A percentile compares a stretch with the other conserved stretches of the same genome.
These are phyloP conservation scores for Ophiobolus disseminans DNA, from an alignment of 2,329 filamentous ascomycete species.

Conservation along the genomic window DNA sequence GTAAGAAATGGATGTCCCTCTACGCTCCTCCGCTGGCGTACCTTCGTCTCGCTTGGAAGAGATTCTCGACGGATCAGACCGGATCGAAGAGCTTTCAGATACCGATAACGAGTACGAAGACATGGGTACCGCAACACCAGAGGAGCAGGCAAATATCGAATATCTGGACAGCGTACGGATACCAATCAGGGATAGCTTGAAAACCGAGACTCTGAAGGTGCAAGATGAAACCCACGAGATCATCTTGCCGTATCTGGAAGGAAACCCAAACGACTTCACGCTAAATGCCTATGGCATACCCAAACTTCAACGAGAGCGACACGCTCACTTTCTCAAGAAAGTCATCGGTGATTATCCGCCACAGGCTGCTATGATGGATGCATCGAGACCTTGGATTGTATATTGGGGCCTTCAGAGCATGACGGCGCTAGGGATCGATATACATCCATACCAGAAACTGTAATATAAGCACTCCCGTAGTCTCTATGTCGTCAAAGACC, in stretches of 20 bases:
- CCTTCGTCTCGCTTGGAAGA: slow-evolving; percentile 38
- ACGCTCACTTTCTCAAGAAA: slow-evolving; percentile 67
- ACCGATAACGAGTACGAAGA: slow-evolving; percentile 47
- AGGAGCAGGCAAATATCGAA: slow-evolving; percentile 38
- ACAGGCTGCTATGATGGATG: slow-evolving; percentile 77
- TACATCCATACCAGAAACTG: slow-evolving; percentile 68
- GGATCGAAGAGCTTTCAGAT: slow-evolving; percentile 49
- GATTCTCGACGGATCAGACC: slow-evolving; percentile 28
- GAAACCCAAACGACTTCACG: slow-evolving; percentile 57
- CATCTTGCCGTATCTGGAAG: slow-evolving; percentile 72
- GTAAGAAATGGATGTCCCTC: slow-evolving; percentile 37
- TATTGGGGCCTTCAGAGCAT: slow-evolving; percentile 89
- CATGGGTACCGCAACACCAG: slow-evolving; percentile 36
- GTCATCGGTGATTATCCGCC: slow-evolving; percentile 68
- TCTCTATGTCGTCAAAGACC: no score
- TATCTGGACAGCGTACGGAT: slow-evolving; percentile 50
- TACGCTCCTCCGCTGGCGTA: slow-evolving; percentile 23
- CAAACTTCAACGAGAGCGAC: slow-evolving; percentile 69
- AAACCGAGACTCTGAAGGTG: slow-evolving; percentile 70
- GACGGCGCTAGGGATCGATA: slow-evolving; percentile 76
- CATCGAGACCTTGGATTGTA: slow-evolving; percentile 89
- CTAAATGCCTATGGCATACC: slow-evolving; percentile 78
- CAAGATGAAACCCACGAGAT: slow-evolving; percentile 74
- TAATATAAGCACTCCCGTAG: no score
- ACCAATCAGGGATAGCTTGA: slow-evolving; percentile 69